These are phyloP conservation scores for Bonnemaisonia californica DNA, from an alignment of 31 red algal genomes.

Conservation along the genomic window DNA sequence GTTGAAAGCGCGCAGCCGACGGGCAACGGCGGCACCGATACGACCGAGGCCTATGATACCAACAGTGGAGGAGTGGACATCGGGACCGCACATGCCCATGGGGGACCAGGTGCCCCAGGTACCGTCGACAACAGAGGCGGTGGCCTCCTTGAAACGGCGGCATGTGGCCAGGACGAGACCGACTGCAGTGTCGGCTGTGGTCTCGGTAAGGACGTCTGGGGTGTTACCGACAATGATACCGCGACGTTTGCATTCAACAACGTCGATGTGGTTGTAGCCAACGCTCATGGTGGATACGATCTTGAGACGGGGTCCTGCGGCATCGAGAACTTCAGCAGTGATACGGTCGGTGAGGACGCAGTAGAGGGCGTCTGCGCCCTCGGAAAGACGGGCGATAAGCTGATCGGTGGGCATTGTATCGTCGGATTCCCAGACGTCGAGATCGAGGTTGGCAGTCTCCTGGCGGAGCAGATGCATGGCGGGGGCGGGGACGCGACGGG, in stretches of 20 bases:
- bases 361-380: slow-evolving; percentile 66
- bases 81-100: slow-evolving; percentile 80
- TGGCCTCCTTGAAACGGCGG: slow-evolving; percentile 84
- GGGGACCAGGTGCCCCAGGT: slow-evolving; percentile 91
- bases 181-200: slow-evolving; percentile 83
- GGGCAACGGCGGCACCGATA: slow-evolving; percentile 88
- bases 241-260: slow-evolving; percentile 43
- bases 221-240: slow-evolving; percentile 75
- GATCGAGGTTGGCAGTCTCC: slow-evolving; percentile 43
- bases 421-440: slow-evolving; percentile 70
- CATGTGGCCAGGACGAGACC: slow-evolving; percentile 77
- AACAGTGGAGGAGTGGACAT: slow-evolving; percentile 77
- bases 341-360: slow-evolving; percentile 82
- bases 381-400: slow-evolving; percentile 24
- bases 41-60: slow-evolving; percentile 91
- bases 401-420: slow-evolving; percentile 50
- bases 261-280: slow-evolving; percentile 95
- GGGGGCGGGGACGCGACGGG: slow-evolving; percentile 47
- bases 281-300: slow-evolving; percentile 86
- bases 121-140: slow-evolving; percentile 69
- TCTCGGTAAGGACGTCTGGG: slow-evolving; percentile 92
- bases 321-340: slow-evolving; percentile 53
- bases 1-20: slow-evolving; percentile 81
- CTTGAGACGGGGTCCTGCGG: slow-evolving; percentile 64
- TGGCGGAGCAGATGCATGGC: slow-evolving; percentile 62